Base-by-base conservation (phyloP, 495 filamentous ascomycete species). In the Podospora anserina region DNA sequence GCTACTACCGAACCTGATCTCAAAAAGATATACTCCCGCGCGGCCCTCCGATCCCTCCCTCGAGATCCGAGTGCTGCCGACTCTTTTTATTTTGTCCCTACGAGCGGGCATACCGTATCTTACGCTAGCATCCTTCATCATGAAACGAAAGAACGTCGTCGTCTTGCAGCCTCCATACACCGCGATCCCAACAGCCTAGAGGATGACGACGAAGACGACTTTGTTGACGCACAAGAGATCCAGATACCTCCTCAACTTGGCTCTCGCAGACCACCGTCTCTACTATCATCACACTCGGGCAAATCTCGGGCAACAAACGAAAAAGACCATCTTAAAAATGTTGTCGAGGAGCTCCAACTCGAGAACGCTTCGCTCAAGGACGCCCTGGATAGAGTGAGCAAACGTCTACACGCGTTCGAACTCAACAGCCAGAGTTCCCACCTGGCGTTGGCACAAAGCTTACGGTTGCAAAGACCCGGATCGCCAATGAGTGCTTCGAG, bases 61-160 rank as follows among this genome's bases (percentile, higher is more conserved):
- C 74, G 77, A 30, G 80, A 81, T 53, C 55, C 23, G 5, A 58
- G 23, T 5, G 55, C 55, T 19, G 79, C 77, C 49, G 93, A 97
- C 75, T 93, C 90, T 30, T 99, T 98, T 82, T 97, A 97, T 75
- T 91, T 99, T 1, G 95, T 99, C 0, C 95, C 94, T 9, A 89
- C 91, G 0, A 91, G 91, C 5, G 95, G 95, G 30, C 91, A 92
- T 66, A 97, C 93, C 0, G 87, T 91, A 56, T 91, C 92, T 0
- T 99, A 98, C 75, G 94, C 95, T 4, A 90, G 88, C 58, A 96
- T 99, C 30, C 81, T 97, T 1, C 87, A 86, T 9, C 87, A 91
- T 66, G 89, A 88, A 2, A 86, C 90, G 64, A 90, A 88, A 64
- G 89, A 88, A 65, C 89, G 81, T 80, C 84, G 81, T 30, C 84